Evolutionary conservation across 2,329 filamentous ascomycete genomes (phyloP), one percentile per base, ranked within the genome.

Genomic region (Huntiella bhutanensis): DNA sequence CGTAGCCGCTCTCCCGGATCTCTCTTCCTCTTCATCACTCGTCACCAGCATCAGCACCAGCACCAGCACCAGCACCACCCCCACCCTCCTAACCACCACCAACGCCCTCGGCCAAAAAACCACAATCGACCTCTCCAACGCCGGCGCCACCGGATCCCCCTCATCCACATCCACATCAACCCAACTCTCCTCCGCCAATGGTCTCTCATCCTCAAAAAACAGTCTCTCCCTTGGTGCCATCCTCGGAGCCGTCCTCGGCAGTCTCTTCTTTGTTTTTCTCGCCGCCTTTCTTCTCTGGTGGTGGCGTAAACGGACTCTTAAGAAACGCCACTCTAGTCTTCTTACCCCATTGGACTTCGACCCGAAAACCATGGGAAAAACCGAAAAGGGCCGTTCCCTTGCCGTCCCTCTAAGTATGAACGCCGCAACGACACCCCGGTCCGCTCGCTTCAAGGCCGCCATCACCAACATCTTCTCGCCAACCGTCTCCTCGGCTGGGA

Each of bases 171-270:
- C 45, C 10, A 46, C 38, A 11, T n/a, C 45, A 13, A 16, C 28
- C 17, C 32, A 15, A 7, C 13, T 12, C 38, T 12, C 16, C 28
- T 16, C 22, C 12, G 4, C 33, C 32, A 28, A 46, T 11, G 38
- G 37, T 15, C 28, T 38, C 5, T 6, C 38, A 8, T 2, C 12
- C 37, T 41, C 45, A 51, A 52, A 50, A 53, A 45, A 52, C 15
- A 42, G 33, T 28, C 22, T 28, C 32, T 62, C 58, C 5, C 64
- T 64, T 0, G 57, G 63, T 19, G 64, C 65, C 4, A 62, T 75
- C 38, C 68, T 68, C 1, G 71, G 67, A 7, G 66, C 70, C 35
- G 65, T 72, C 2, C 56, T 72, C 4, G 71, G 70, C 22, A 65
- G 65, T 3, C 55, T 71, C 1, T 63, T 66, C 0, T 58, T 63